Evolutionary conservation across 352 stramenopile species (phyloP).

Genomic region (Phytophthora sansomeana): DNA sequence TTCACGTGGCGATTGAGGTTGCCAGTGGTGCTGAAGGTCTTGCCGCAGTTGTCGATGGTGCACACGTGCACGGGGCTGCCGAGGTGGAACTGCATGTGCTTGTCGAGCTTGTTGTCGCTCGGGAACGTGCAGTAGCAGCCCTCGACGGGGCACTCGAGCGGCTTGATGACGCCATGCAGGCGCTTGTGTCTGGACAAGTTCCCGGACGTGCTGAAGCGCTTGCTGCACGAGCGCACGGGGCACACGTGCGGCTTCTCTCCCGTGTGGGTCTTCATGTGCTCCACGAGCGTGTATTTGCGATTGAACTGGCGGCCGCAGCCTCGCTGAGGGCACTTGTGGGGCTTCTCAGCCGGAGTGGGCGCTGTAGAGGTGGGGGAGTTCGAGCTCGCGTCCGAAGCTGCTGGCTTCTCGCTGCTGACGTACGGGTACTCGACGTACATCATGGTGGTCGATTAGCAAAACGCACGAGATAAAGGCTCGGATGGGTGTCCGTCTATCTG

Average conservation of each 20-base stretch:
- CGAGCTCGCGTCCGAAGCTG: not conserved
- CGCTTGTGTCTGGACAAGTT: constrained; percentile 59
- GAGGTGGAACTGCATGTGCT: constrained; percentile 57
- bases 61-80: constrained; percentile 53
- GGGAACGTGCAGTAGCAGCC: constrained; percentile 43
- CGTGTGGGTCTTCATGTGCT: constrained; percentile 83
- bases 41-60: constrained; percentile 46
- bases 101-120: constrained; percentile 50
- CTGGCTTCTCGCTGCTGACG: constrained; percentile 2
- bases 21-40: constrained; percentile 71
- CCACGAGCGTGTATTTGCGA: constrained; percentile 74
- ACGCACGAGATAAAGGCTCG: constrained; percentile 10
- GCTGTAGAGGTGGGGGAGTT: constrained; percentile 22
- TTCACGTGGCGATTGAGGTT: constrained; percentile 59
- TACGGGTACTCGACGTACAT: constrained; percentile 33
- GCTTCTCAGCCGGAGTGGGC: constrained; percentile 9
- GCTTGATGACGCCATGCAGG: constrained; percentile 53
- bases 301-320: constrained; percentile 63
- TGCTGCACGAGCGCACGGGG: constrained; percentile 43
- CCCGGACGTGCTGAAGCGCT: constrained; percentile 61
- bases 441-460: constrained; percentile 31
- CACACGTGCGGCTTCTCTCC: constrained; percentile 59
- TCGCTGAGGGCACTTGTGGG: constrained; percentile 31
- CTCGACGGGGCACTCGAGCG: constrained; percentile 35
- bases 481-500: no score